Conservation (phyloP, 2,329 filamentous ascomycete species). For the Epichloe brachyelytri region DNA sequence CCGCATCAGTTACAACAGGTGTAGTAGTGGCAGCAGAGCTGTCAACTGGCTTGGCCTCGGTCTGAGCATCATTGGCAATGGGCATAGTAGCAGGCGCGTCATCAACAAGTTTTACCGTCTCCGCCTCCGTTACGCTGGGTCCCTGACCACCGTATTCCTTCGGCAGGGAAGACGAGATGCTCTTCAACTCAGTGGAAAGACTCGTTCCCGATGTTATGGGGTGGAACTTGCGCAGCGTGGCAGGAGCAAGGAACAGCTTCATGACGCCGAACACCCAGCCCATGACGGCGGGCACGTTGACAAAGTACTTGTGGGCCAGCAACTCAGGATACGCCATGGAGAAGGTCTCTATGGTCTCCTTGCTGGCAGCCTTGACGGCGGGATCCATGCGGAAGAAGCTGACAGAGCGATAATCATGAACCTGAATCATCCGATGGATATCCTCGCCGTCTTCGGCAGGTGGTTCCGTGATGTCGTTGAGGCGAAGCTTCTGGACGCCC, state of each 20-base stretch:
- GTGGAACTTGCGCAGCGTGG: conserved; percentile 69
- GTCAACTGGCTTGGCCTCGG: background rate
- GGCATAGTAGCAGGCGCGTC: conserved; percentile 2
- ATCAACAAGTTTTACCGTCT: conserved; percentile 18
- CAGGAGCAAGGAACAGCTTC: conserved; percentile 61
- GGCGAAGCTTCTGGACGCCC: conserved; percentile 59
- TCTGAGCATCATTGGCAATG: conserved; percentile 3
- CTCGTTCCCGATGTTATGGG: conserved; percentile 61
- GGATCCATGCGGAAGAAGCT: conserved; percentile 76
- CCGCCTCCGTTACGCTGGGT: conserved; percentile 24
- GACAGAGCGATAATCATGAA: conserved; percentile 85
- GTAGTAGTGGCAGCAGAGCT: background rate
- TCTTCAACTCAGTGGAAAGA: conserved; percentile 47
- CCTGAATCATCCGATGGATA: conserved; percentile 81
- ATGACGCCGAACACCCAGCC: conserved; percentile 69
- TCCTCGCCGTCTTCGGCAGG: conserved; percentile 66
- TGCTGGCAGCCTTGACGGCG: conserved; percentile 60
- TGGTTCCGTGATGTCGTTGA: conserved; percentile 53
- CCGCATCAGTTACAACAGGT: conserved; percentile 3
- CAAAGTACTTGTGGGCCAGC: conserved; percentile 77
- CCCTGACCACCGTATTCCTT: conserved; percentile 69
- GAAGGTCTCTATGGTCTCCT: conserved; percentile 72
- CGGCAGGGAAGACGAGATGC: conserved; percentile 53
- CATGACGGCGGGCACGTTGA: conserved; percentile 88
- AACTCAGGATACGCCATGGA: conserved; percentile 80